phyloP scores from a whole-genome alignment of 306 rosid species.

The Lotus japonicus region DNA sequence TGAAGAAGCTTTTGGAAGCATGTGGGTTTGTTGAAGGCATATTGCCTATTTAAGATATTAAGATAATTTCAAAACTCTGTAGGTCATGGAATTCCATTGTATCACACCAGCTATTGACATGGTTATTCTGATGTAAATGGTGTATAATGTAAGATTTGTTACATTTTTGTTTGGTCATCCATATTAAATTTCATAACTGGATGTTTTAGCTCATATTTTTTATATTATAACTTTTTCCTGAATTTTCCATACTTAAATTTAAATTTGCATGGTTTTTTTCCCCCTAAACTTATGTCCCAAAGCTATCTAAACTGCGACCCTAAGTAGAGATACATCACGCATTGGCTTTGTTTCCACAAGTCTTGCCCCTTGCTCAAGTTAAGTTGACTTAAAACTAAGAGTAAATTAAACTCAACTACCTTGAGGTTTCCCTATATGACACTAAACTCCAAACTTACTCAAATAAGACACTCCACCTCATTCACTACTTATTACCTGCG shows the following conservation, averaged over 20 bases:
- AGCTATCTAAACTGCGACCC: no score
- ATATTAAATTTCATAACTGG: not conserved
- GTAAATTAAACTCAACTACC: no score
- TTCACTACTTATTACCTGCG: no score
- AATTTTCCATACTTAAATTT: not conserved
- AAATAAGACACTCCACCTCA: no score
- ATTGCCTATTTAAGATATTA: not conserved
- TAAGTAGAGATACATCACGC: no score
- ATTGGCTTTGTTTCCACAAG: no score
- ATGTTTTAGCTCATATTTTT: not conserved
- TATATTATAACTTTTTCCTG: not conserved
- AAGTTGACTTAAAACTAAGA: no score
- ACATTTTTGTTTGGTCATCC: not conserved
- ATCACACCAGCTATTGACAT: not conserved
- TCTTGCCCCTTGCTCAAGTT: not conserved
- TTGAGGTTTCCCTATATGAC: no score
- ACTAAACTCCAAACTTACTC: no score
- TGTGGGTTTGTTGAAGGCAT: conserved; percentile 51
- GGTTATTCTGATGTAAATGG: conserved; percentile 11
- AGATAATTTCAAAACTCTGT: not conserved
- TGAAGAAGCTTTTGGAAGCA: conserved; percentile 92
- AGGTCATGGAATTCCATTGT: conserved; percentile 1
- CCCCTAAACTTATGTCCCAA: no score
- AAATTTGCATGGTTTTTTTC: not conserved
- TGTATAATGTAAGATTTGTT: conserved; percentile 13